phyloP scores from a whole-genome alignment of 169 alveolate species.

The Plasmodium sp. region DNA sequence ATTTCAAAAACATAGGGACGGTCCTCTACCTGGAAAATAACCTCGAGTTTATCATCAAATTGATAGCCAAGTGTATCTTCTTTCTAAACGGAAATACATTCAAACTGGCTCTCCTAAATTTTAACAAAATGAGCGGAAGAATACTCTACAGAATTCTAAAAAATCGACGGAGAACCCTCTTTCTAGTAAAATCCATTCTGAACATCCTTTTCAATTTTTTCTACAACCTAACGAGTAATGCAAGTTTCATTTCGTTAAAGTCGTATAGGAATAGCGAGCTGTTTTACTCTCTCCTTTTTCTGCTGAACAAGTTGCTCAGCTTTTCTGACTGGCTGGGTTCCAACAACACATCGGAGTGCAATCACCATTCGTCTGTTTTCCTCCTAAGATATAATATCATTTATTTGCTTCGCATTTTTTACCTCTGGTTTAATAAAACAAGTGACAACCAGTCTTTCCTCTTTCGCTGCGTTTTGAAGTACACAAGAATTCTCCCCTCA shows the following conservation, averaged over 20 bases:
- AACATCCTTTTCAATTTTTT: constrained; percentile 63
- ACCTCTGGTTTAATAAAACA: constrained; percentile 68
- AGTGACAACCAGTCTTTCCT: constrained; percentile 69
- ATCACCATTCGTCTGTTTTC: constrained; percentile 72
- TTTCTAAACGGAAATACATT: constrained; percentile 52
- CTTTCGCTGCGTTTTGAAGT: constrained; percentile 49
- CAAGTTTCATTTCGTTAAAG: constrained; percentile 17
- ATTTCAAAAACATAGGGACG: constrained; percentile 62
- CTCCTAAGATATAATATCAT: constrained; percentile 50
- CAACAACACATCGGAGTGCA: constrained; percentile 61
- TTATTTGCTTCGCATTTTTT: constrained; percentile 59
- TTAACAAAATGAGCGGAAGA: constrained; percentile 66
- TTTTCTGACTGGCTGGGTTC: constrained; percentile 74
- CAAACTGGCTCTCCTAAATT: constrained; percentile 39
- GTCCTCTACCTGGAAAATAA: constrained; percentile 44
- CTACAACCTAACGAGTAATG: constrained; percentile 44
- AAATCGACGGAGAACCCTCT: constrained; percentile 18
- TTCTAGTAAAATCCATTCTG: constrained; percentile 39
- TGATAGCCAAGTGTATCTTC: constrained; percentile 46
- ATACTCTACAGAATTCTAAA: constrained; percentile 39
- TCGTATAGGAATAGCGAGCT: constrained; percentile 64
- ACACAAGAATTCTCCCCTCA: constrained; percentile 64
- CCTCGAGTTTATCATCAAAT: constrained; percentile 47
- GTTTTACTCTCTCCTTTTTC: constrained; percentile 41
- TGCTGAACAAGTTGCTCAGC: constrained; percentile 57